Conservation (phyloP, 2,329 filamentous ascomycete genomes). For the Claviceps lovelessii region DNA sequence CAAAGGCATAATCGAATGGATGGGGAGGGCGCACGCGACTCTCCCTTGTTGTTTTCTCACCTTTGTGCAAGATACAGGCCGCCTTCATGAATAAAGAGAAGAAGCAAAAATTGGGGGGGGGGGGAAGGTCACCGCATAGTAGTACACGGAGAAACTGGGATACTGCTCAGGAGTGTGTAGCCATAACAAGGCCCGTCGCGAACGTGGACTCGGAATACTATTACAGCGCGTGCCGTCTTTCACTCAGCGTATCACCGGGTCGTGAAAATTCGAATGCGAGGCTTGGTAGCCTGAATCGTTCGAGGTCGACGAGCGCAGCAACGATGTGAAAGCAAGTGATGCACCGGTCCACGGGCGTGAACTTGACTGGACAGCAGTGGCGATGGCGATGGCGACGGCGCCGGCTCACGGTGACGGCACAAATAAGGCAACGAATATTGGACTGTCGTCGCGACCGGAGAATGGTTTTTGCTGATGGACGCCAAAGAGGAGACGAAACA, state of each 20-base stretch:
- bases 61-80: background rate
- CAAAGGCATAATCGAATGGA: too few relatives aligned
- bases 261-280: background rate
- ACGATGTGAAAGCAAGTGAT: background rate
- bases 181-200: slow-evolving; percentile 1
- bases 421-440: background rate
- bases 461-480: background rate
- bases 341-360: background rate
- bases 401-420: background rate
- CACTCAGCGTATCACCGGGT: background rate
- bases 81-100: background rate
- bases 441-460: background rate
- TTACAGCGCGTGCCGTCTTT: background rate
- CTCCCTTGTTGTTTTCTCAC: background rate
- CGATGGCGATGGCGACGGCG: too few relatives aligned
- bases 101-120: background rate
- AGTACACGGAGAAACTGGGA: background rate
- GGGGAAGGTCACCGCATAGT: slow-evolving; percentile 1
- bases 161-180: background rate
- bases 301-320: background rate
- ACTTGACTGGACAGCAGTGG: background rate
- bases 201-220: background rate
- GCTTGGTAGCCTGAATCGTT: background rate
- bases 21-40: too few relatives aligned
- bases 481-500: background rate